Base-by-base conservation (phyloP, 225 moss, liverwort and hornwort genomes). In the Marchantia polymorpha region DNA sequence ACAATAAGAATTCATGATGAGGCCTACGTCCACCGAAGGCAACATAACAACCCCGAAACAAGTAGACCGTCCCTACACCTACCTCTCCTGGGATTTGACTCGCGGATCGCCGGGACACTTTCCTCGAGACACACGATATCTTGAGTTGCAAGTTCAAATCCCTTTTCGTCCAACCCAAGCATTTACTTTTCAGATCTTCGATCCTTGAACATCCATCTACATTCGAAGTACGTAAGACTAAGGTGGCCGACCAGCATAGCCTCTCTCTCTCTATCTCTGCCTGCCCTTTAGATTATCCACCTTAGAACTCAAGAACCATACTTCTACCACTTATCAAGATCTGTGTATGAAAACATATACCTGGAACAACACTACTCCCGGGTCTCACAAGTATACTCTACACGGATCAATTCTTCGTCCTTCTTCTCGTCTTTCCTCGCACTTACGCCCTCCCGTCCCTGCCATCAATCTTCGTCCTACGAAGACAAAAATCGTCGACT, bases 291-390 rank as follows among this genome's bases (percentile, higher is more conserved):
- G 49, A 23, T 4, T 22, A 49, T 71, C 71, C 49, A 48, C 49
- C 70, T 19, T 50, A 20, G 46, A 71, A 71, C 49, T 71, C 71
- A 71, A 50, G 71, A 71, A 71, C 50, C 71, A 47, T 47, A 4
- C 69, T 69, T 69, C 47, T 5, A 71, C 50, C n/a, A 50, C n/a
- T 22, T 48, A 19, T 22, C 51, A 50, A 71, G 49, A 71, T 50
- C 71, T 71, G 27, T 65, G n/a, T 50, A 16, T 50, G 8, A 71
- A 50, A 71, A 16, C 20, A 22, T n/a, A 11, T 50, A 51, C 71
- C 49, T 71, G 49, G 71, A 50, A 65, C 65, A 29, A 49, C 23
- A 50, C 10, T 50, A 69, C 31, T 69, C 46, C 39, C 68, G 0
- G 23, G 71, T 71, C 71, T 49, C 71, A n/a, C 3, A 71, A 49